Evolutionary conservation across 495 filamentous ascomycete species (phyloP), one percentile per base, ranked within the genome.

Genomic region (Penicillium ochrochloron): DNA sequence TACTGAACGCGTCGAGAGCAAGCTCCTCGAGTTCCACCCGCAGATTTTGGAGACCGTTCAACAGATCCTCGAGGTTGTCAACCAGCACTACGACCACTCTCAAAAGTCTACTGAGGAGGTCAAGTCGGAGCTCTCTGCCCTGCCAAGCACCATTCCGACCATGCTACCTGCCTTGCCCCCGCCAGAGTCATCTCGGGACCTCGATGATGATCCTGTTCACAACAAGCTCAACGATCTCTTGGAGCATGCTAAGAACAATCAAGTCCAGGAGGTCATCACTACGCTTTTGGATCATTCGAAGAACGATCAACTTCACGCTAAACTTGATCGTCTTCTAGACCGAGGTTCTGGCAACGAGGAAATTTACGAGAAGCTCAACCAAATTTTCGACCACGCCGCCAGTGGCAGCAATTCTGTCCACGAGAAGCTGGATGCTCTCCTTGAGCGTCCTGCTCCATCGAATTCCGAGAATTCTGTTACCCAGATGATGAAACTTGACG

Each of bases 171-270:
- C 82, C 0, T 68, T 85, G 35, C 78, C 80, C 50, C 73, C 81
- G 23, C 76, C 83, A 3, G 78, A 82, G 44, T 71, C 76, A 0
- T 81, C 84, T 62, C 81, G 78, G 60, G 92, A 90, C 51, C 57
- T 71, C 21, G 44, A 48, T 29, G 89, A 96, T 72, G 84, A 78
- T 5, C 81, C 78, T 44, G 83, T 97, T 4, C 90, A 93, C 37
- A 85, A 88, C 58, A 97, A 97, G 77, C 84, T 99, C n/a, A 89
- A 99, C 74, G 87, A 84, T 65, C 82, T 99, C 9, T 80, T 97
- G 29, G 85, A 86, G 23, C 81, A 86, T 65, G 81, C 82, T 10
- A 81, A 83, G 61, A 75, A 73, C 37, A 75, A 75, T 7, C 82
- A 80, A 29, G 83, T 97, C 10, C 90, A 93, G 31, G 87, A 92